These are phyloP conservation scores for Aureobasidium subglaciale DNA, from an alignment of 2,329 filamentous ascomycete genomes.

Conservation along the genomic window DNA sequence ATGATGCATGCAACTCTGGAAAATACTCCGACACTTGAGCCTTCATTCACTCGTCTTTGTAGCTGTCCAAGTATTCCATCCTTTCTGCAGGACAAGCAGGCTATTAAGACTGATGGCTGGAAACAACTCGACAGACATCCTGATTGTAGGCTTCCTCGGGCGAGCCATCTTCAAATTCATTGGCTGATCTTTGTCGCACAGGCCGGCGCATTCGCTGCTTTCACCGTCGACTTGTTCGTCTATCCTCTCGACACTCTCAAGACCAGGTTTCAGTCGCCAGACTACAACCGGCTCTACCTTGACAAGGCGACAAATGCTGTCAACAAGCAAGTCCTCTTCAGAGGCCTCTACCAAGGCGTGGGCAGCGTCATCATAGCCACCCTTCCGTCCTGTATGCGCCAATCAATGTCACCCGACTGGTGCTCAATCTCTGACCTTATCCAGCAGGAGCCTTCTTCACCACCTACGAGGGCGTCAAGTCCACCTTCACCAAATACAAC, in stretches of 20 bases:
- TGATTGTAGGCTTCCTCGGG: conserved; percentile 17
- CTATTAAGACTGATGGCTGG: background rate
- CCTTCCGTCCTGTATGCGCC: conserved; percentile 64
- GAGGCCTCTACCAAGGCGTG: conserved; percentile 79
- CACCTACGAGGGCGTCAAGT: conserved; percentile 74
- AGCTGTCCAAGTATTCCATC: background rate
- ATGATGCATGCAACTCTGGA: background rate
- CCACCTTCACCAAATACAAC: conserved; percentile 47
- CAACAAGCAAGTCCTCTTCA: conserved; percentile 52
- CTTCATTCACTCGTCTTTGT: background rate
- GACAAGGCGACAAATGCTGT: conserved; percentile 49
- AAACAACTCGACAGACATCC: conserved; percentile 7
- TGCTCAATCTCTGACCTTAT: conserved; percentile 21
- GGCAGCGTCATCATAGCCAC: conserved; percentile 80
- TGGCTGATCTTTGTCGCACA: conserved; percentile 31
- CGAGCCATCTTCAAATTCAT: background rate
- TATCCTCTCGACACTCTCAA: conserved; percentile 89
- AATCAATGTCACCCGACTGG: too few relatives aligned
- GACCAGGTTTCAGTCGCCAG: conserved; percentile 72
- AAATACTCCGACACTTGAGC: background rate
- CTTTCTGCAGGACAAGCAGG: background rate
- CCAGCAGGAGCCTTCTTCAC: conserved; percentile 81
- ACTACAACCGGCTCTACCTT: conserved; percentile 62
- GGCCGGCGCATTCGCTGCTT: conserved; percentile 79
- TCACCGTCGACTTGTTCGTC: conserved; percentile 76